Percentiles rank a stretch among this genome's conserved stretches.
phyloP scores from a whole-genome alignment of 495 filamentous ascomycete genomes.

The Annulohypoxylon bovei region DNA sequence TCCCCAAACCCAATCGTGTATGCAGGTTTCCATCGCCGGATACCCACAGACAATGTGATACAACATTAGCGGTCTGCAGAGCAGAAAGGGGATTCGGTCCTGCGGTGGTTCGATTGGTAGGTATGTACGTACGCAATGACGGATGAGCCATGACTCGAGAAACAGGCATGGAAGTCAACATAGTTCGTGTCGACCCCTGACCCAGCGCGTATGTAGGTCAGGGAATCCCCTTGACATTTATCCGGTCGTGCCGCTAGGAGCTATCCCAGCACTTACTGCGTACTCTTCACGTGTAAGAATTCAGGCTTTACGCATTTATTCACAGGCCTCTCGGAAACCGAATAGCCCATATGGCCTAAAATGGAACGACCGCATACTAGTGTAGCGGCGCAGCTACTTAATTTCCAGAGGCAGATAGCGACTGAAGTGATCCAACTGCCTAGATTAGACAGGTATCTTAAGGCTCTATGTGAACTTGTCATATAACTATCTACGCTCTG shows the following conservation, averaged over 20 bases:
- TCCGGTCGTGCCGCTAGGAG: background rate
- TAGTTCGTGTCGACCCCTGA: background rate
- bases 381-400: background rate
- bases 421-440: too few species aligned
- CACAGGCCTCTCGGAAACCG: background rate
- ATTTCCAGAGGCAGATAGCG: background rate
- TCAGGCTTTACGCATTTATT: background rate
- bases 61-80: constrained; percentile 2
- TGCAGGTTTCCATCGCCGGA: constrained; percentile 4
- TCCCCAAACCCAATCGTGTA: constrained; percentile 13
- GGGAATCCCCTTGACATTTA: constrained; percentile 5
- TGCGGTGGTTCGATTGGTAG: background rate
- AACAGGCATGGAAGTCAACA: background rate
- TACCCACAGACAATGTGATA: background rate
- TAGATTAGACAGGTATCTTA: too few species aligned
- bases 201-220: background rate
- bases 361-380: background rate
- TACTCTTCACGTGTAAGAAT: background rate
- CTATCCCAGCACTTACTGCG: background rate
- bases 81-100: background rate
- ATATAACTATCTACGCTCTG: background rate
- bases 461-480: background rate
- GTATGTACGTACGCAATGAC: background rate
- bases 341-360: background rate
- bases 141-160: background rate